Percentiles rank a stretch among this genome's conserved stretches.
Conservation (phyloP, 257 asterid species). For the Nicotiana otophora region DNA sequence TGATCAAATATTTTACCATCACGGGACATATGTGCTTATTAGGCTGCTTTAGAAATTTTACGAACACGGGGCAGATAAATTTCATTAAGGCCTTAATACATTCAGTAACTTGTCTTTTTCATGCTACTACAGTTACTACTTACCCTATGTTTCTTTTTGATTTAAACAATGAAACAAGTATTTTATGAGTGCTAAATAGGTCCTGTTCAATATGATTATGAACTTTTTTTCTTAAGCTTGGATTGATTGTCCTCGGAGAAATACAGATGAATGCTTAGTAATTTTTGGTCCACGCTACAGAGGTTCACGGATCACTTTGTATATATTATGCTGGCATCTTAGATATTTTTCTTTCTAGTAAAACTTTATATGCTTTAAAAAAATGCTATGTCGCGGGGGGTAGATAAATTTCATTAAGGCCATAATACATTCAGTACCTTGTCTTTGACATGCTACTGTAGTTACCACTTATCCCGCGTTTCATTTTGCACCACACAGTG, state of each 20-base stretch:
- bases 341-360: too few species aligned
- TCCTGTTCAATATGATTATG: neutral
- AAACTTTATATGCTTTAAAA: too few species aligned
- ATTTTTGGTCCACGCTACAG: neutral
- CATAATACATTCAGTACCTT: too few species aligned
- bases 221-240: neutral
- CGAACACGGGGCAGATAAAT: neutral
- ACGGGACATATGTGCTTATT: neutral
- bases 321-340: neutral
- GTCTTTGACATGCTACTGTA: too few species aligned
- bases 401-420: too few species aligned
- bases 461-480: too few species aligned
- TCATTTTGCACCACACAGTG: neutral
- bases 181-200: neutral
- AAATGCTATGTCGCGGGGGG: neutral
- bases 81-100: neutral
- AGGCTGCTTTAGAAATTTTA: neutral
- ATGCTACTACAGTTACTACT: neutral
- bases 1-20: constrained; percentile 1
- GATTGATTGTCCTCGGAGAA: neutral
- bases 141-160: neutral
- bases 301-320: neutral
- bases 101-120: neutral
- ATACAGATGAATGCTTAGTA: neutral
- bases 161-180: neutral